Conservation (phyloP, 2,329 filamentous ascomycete species). For the Stagonosporopsis cucurbitacearum region DNA sequence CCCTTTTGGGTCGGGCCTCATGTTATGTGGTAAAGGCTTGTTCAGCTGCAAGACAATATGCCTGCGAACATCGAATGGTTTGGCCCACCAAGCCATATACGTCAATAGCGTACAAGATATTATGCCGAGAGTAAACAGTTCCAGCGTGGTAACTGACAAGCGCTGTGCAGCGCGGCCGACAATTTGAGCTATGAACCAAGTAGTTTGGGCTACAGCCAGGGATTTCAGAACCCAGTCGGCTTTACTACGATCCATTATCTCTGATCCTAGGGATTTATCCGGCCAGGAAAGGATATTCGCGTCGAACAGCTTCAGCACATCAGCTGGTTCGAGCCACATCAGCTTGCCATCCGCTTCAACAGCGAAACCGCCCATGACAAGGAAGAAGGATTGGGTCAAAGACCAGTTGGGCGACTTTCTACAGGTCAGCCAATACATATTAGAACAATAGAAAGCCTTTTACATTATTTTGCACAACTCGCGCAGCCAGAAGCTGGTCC, state of each 20-base stretch:
- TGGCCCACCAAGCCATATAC: conserved; percentile 20
- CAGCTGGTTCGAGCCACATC: not conserved
- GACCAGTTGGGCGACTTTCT: conserved; percentile 11
- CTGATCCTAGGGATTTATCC: too few relatives aligned
- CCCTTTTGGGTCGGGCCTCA: too few relatives aligned
- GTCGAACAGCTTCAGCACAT: not conserved
- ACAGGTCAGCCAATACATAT: not conserved
- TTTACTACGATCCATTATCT: not conserved
- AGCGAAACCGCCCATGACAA: conserved; percentile 20
- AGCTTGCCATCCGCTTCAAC: not conserved
- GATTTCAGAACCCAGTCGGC: not conserved
- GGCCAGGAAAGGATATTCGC: not conserved
- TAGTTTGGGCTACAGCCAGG: not conserved
- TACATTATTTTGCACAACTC: not conserved
- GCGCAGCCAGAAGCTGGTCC: not conserved
- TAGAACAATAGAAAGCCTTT: not conserved
- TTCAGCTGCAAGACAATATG: conserved; percentile 5
- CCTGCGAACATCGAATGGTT: conserved; percentile 24
- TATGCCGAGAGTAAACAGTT: conserved; percentile 28
- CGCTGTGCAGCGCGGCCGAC: conserved; percentile 9
- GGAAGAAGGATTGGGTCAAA: conserved; percentile 17
- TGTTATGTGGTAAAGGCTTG: not conserved
- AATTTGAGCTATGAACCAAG: not conserved
- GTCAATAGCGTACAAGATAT: conserved; percentile 20
- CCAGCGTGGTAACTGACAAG: conserved; percentile 21